phyloP scores from a whole-genome alignment of 2,329 filamentous ascomycete genomes.

The Capronia coronata region DNA sequence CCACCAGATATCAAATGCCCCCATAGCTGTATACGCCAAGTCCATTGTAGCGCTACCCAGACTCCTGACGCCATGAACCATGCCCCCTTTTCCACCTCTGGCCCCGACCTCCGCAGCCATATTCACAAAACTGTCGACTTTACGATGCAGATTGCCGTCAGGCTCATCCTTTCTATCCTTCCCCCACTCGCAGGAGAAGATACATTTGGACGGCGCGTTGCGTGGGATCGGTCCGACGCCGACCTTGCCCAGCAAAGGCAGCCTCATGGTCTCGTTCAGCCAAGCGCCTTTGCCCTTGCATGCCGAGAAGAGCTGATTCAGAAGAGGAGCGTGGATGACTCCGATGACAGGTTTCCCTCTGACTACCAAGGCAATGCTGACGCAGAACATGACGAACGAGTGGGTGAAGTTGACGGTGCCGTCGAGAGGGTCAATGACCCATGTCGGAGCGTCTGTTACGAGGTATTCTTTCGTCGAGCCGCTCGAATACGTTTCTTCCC shows the following conservation, averaged over 20 bases:
- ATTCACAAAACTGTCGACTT: slow-evolving; percentile 68
- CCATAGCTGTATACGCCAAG: slow-evolving; percentile 68
- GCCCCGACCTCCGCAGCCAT: slow-evolving; percentile 63
- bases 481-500: slow-evolving; percentile 69
- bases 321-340: slow-evolving; percentile 65
- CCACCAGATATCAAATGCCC: slow-evolving; percentile 75
- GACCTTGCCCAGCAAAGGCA: slow-evolving; percentile 53
- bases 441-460: slow-evolving; percentile 58
- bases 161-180: slow-evolving; percentile 63
- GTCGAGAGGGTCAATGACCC: slow-evolving; percentile 71
- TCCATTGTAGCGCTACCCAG: slow-evolving; percentile 68
- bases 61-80: slow-evolving; percentile 71
- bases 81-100: slow-evolving; percentile 61
- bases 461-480: slow-evolving; percentile 62
- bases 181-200: slow-evolving; percentile 73
- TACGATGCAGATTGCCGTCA: slow-evolving; percentile 63
- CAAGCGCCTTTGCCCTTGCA: slow-evolving; percentile 61
- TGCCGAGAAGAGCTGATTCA: slow-evolving; percentile 63
- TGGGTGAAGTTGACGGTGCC: slow-evolving; percentile 78
- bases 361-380: slow-evolving; percentile 65
- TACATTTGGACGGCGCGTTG: slow-evolving; percentile 60
- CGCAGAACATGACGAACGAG: slow-evolving; percentile 73
- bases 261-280: slow-evolving; percentile 56
- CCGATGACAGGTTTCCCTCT: slow-evolving; percentile 58
- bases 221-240: slow-evolving; percentile 57